Evolutionary conservation across 306 rosid species (phyloP).

Genomic region (Cicer cuneatum): DNA sequence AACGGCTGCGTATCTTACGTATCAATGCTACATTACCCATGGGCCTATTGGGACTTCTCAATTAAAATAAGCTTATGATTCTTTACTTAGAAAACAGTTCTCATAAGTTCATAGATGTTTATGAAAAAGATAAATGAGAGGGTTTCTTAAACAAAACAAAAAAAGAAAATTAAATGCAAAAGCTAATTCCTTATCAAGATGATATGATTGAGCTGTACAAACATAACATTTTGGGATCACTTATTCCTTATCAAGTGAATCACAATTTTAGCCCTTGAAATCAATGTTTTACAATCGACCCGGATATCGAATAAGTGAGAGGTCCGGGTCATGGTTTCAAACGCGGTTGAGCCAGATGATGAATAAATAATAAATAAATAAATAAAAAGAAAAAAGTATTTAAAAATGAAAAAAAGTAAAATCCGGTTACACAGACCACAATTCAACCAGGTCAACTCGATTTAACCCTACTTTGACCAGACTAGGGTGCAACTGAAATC

Average conservation of each 20-base stretch:
- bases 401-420: no score
- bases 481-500: no score
- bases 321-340: no score
- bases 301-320: no score
- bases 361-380: no score
- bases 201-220: not conserved
- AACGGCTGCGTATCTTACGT: not conserved
- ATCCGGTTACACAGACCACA: no score
- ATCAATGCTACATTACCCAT: not conserved
- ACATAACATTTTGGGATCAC: not conserved
- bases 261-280: not conserved
- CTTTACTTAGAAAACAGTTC: not conserved
- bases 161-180: not conserved
- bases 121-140: conserved; percentile 10
- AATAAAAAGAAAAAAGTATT: no score
- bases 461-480: no score
- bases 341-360: no score
- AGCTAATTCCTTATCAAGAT: not conserved
- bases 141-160: not conserved
- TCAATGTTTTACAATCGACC: no score
- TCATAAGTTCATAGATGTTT: not conserved
- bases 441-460: no score
- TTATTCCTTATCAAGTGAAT: not conserved
- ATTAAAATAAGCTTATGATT: not conserved
- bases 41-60: not conserved